A percentile compares a stretch with the other conserved stretches of the same genome.
These are phyloP conservation scores for Ganoderma meredithae DNA, from an alignment of 1,284 basidiomycete genomes.

Conservation along the genomic window DNA sequence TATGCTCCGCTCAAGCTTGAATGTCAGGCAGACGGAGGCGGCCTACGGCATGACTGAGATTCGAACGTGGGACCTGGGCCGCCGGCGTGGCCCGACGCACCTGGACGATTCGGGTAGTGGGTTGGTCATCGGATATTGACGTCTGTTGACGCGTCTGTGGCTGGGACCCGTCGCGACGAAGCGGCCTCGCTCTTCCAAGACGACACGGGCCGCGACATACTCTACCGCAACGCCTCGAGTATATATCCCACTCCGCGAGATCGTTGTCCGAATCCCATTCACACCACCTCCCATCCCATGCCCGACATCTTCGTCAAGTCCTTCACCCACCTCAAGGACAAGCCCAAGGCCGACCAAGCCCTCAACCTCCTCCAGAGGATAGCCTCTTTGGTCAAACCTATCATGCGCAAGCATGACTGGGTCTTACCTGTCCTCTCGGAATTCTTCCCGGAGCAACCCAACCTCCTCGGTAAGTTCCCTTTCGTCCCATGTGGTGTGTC, in stretches of 20 bases:
- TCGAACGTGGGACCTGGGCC: constrained; percentile 6
- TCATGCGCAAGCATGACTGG: constrained; percentile 87
- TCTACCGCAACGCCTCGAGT: not conserved
- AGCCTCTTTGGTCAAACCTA: constrained; percentile 86
- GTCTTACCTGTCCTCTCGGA: constrained; percentile 83
- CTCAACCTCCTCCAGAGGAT: constrained; percentile 73
- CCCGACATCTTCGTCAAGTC: constrained; percentile 63
- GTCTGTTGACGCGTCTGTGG: constrained; percentile 32
- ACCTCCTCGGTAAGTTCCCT: constrained; percentile 70
- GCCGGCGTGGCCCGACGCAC: constrained; percentile 7
- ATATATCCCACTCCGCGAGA: too few species aligned
- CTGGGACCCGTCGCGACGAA: not conserved
- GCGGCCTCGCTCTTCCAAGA: not conserved
- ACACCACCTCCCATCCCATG: constrained; percentile 35
- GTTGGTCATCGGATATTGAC: constrained; percentile 16
- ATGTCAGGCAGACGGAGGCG: too few species aligned
- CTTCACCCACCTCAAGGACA: constrained; percentile 72
- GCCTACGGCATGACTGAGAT: not conserved
- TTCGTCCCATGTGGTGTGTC: not conserved
- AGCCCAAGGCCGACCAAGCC: constrained; percentile 66
- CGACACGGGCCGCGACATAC: not conserved
- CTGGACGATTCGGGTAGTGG: constrained; percentile 18
- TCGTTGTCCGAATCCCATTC: too few species aligned
- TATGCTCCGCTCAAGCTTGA: too few species aligned
- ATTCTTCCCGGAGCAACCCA: constrained; percentile 82